These are phyloP conservation scores for Onygenales sp. DNA, from an alignment of 2,329 filamentous ascomycete genomes.

Conservation along the genomic window DNA sequence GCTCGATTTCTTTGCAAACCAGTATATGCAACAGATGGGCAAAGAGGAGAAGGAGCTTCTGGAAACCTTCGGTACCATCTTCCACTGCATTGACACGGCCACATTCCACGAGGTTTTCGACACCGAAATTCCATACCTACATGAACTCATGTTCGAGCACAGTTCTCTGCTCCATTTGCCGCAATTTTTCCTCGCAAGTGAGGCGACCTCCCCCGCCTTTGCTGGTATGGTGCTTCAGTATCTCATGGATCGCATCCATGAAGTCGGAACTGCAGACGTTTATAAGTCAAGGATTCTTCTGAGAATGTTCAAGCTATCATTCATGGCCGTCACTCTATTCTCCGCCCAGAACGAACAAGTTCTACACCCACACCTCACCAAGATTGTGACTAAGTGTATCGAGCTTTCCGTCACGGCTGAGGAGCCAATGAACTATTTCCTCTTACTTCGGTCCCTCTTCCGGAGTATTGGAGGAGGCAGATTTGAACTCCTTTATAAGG, in stretches of 20 bases:
- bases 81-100: constrained; percentile 95
- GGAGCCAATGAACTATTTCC: constrained; percentile 98
- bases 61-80: constrained; percentile 95
- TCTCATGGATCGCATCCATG: constrained; percentile 90
- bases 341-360: constrained; percentile 92
- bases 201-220: constrained; percentile 94
- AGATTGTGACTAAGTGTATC: constrained; percentile 95
- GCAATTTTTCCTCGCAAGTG: constrained; percentile 97
- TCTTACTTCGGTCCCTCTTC: constrained; percentile 84
- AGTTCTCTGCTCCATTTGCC: constrained; percentile 88
- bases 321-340: constrained; percentile 98
- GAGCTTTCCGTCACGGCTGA: constrained; percentile 91
- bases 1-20: constrained; percentile 86
- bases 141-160: constrained; percentile 97
- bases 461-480: constrained; percentile 93
- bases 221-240: constrained; percentile 97
- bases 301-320: constrained; percentile 92
- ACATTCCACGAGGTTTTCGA: constrained; percentile 99
- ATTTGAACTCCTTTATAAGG: constrained; percentile 97
- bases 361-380: constrained; percentile 87
- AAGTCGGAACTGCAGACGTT: constrained; percentile 85
- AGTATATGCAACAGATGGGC: constrained; percentile 85
- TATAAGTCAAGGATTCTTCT: constrained; percentile 88
- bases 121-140: constrained; percentile 90
- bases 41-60: constrained; percentile 97